These are phyloP conservation scores for Salix udensis DNA, from an alignment of 345 rosid species.

Conservation along the genomic window DNA sequence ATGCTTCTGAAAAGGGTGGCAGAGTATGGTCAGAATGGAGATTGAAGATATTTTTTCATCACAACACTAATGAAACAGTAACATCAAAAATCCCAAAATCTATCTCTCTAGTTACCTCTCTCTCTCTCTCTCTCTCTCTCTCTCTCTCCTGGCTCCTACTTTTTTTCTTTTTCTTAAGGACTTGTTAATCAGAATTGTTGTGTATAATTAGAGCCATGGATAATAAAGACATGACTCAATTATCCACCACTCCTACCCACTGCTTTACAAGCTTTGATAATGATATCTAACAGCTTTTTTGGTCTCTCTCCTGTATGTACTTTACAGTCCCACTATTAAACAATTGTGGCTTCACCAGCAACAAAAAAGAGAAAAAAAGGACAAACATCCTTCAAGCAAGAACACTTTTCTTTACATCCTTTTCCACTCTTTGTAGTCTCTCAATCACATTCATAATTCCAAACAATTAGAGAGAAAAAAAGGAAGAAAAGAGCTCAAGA, in stretches of 20 bases:
- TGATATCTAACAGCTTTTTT: constrained; percentile 39
- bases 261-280: constrained; percentile 36
- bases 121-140: background rate
- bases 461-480: background rate
- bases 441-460: background rate
- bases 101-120: background rate
- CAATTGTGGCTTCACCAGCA: constrained; percentile 18
- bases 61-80: constrained; percentile 11
- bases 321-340: constrained; percentile 37
- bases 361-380: background rate
- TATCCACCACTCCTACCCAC: constrained; percentile 22
- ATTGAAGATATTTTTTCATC: constrained; percentile 21
- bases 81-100: background rate
- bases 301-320: constrained; percentile 12
- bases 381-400: constrained; percentile 13
- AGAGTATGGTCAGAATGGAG: constrained; percentile 25
- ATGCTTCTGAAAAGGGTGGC: constrained; percentile 38
- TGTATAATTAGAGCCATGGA: constrained; percentile 37
- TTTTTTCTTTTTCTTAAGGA: background rate
- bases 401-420: background rate
- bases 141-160: background rate
- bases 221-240: constrained; percentile 24
- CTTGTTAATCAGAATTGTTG: constrained; percentile 6
- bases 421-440: constrained; percentile 7
- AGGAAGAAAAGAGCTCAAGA: background rate